A percentile compares a stretch with the other conserved stretches of the same genome.
Conservation (phyloP, 768 basidiomycete genomes). For the Infundibulicybe gibba region DNA sequence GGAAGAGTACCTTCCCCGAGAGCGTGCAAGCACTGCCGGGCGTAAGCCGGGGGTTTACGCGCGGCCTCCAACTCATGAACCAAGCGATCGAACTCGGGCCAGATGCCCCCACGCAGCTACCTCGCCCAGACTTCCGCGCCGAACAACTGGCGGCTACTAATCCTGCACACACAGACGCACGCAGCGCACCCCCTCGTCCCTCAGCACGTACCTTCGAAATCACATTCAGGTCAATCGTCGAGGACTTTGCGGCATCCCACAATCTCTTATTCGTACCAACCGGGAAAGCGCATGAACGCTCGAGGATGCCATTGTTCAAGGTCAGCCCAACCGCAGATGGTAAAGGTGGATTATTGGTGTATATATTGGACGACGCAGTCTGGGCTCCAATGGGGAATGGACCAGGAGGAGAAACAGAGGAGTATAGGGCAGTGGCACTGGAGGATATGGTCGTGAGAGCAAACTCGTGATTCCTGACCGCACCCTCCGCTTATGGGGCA, state of each 20-base stretch:
- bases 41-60: constrained; percentile 77
- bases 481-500: too few species aligned
- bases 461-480: too few species aligned
- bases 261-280: constrained; percentile 89
- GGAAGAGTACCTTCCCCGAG: constrained; percentile 80
- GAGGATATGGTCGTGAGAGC: constrained; percentile 86
- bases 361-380: constrained; percentile 90
- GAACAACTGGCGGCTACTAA: constrained; percentile 34
- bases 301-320: constrained; percentile 87
- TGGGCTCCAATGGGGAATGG: constrained; percentile 57
- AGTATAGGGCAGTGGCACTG: constrained; percentile 74
- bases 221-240: constrained; percentile 92
- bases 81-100: constrained; percentile 85
- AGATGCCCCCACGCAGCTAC: constrained; percentile 64
- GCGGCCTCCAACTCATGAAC: constrained; percentile 92
- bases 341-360: constrained; percentile 83
- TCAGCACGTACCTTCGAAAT: constrained; percentile 72
- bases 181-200: constrained; percentile 25
- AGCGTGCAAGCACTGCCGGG: constrained; percentile 60
- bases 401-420: constrained; percentile 47
- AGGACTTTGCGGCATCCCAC: constrained; percentile 81
- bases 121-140: constrained; percentile 62
- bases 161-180: constrained; percentile 27
- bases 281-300: constrained; percentile 78
- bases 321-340: constrained; percentile 79